These are phyloP conservation scores for Phytophthora hybrid DNA, from an alignment of 352 stramenopile species.

Conservation along the genomic window DNA sequence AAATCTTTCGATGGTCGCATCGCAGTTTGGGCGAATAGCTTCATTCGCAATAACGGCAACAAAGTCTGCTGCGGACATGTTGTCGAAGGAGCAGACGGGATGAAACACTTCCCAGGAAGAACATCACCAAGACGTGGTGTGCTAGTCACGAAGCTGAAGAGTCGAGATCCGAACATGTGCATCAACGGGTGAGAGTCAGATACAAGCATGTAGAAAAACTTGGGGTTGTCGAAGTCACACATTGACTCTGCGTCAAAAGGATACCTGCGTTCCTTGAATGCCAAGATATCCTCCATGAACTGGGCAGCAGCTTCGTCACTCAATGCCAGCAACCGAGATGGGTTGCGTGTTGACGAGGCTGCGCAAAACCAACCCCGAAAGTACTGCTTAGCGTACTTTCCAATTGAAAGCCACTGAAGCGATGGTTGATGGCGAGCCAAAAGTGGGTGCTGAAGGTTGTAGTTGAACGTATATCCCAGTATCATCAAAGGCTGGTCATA, in stretches of 20 bases:
- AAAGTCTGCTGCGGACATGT: slow-evolving; percentile 45
- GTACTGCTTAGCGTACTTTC: slow-evolving; percentile 81
- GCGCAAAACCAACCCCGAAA: slow-evolving; percentile 79
- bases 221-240: slow-evolving; percentile 82
- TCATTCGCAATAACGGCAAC: slow-evolving; percentile 59
- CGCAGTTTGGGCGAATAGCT: slow-evolving; percentile 51
- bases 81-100: slow-evolving; percentile 59
- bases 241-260: slow-evolving; percentile 77
- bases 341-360: slow-evolving; percentile 32
- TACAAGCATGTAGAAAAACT: slow-evolving; percentile 78
- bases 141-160: slow-evolving; percentile 79
- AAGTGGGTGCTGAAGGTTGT: slow-evolving; percentile 65
- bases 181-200: slow-evolving; percentile 83
- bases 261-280: slow-evolving; percentile 82
- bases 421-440: slow-evolving; percentile 57
- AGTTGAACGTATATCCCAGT: slow-evolving; percentile 79
- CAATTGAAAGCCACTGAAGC: slow-evolving; percentile 79
- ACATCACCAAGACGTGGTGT: slow-evolving; percentile 56
- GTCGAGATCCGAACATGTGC: slow-evolving; percentile 72
- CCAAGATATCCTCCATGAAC: slow-evolving; percentile 77
- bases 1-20: slow-evolving; percentile 55
- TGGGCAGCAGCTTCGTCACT: slow-evolving; percentile 67
- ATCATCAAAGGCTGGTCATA: slow-evolving; percentile 82
- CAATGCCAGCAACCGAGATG: slow-evolving; percentile 41
- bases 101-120: slow-evolving; percentile 55